Base-by-base conservation (phyloP, 495 filamentous ascomycete species). In the Cercophora scortea region DNA sequence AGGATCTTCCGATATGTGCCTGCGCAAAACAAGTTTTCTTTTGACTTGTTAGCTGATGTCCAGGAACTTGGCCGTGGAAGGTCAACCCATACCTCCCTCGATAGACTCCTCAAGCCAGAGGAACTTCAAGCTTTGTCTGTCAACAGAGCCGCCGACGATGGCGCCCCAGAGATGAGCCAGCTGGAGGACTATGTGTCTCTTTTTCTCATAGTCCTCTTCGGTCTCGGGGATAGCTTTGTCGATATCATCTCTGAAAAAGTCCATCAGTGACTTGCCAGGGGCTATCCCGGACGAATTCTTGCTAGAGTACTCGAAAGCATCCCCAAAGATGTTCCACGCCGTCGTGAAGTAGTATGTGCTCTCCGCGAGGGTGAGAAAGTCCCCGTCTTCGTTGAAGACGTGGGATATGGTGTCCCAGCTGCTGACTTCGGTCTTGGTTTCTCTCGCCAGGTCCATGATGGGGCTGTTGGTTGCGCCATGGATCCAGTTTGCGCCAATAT, bases 21-120 rank as follows among this genome's bases (percentile, higher is more conserved):
- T 3, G 89, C 85, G 47, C 91, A 85, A 60, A 96, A 94, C 32
- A 87, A 77, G 63, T 96, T 96, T 58, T 89, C 92, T 93, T 45
- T 32, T 3, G 32, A 60, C 43, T 55, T 56, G 32, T 50, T 18
- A 33, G 48, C 35, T 5, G 25, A 25, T 5, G 25, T 25, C 25
- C 2, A 2, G 32, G 33, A 18, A 15, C 33, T 18, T 16, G 32
- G 13, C 11, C 13, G 25, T 12, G 25, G 8, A 34, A 17, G 12
- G 4, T 33, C 12, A n/a, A 7, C 39, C 75, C 82, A 64, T 66
- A 88, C 88, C 85, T 45, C 90, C 91, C 61, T 94, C 91, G 60
- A 96, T 84, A 53, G 86, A 90, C 69, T 96, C 90, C 67, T 98
- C 93, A n/a, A 98, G 63, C 77, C 85, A 92, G 60, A 96, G 94